These are phyloP conservation scores for Nothopassalora personata DNA, from an alignment of 2,329 filamentous ascomycete genomes.

Conservation along the genomic window DNA sequence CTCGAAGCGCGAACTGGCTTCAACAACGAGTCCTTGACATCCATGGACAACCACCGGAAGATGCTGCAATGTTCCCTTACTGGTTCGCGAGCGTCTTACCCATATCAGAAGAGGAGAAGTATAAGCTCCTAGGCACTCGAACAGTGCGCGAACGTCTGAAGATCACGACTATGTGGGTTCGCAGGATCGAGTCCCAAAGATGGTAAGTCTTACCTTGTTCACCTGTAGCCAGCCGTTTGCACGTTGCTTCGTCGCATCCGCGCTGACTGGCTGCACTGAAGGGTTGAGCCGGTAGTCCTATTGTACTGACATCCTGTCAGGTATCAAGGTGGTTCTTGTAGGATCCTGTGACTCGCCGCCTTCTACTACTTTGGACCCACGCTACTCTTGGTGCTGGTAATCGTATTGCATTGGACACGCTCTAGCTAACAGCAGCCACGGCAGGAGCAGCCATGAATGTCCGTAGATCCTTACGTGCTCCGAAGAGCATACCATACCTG, in stretches of 20 bases:
- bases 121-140: conserved; percentile 63
- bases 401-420: conserved; percentile 23
- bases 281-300: conserved; percentile 1
- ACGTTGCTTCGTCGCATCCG: conserved; percentile 1
- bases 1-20: conserved; percentile 67
- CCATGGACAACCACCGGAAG: conserved; percentile 71
- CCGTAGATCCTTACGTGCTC: not conserved
- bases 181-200: conserved; percentile 62
- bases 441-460: not conserved
- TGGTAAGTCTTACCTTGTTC: conserved; percentile 54
- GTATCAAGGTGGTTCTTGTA: conserved; percentile 38
- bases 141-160: conserved; percentile 79
- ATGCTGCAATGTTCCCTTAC: conserved; percentile 76
- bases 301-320: conserved; percentile 21
- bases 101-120: conserved; percentile 72
- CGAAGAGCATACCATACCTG: not conserved
- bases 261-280: conserved; percentile 10
- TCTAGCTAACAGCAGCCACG: conserved; percentile 1
- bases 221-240: conserved; percentile 11
- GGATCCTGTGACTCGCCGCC: conserved; percentile 38
- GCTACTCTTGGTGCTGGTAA: conserved; percentile 25
- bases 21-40: conserved; percentile 64
- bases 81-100: conserved; percentile 84
- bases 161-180: conserved; percentile 74
- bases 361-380: conserved; percentile 28